Percentiles rank a stretch among this genome's conserved stretches.
Evolutionary conservation across 257 asterid genomes (phyloP).

Genomic region (Ilex asprella): DNA sequence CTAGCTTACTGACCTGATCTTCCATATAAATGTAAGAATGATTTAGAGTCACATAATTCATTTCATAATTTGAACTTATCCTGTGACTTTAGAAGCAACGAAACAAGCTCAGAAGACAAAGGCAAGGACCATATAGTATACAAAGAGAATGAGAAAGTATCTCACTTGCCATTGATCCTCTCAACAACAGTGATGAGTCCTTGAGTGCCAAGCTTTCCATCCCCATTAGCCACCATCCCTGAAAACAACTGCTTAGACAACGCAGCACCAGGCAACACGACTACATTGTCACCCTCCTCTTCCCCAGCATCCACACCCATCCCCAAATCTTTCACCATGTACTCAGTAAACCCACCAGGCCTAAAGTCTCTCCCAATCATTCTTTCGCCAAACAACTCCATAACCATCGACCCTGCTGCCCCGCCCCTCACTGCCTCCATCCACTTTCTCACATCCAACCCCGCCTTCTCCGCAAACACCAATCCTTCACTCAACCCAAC

Average conservation of each 20-base stretch:
- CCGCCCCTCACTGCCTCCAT: conserved; percentile 79
- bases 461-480: conserved; percentile 71
- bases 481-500: conserved; percentile 83
- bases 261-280: conserved; percentile 82
- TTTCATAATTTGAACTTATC: no score
- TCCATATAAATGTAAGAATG: no score
- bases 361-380: conserved; percentile 66
- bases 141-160: background rate
- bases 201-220: conserved; percentile 70
- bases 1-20: no score
- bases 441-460: conserved; percentile 53
- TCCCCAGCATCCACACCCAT: conserved; percentile 60
- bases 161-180: conserved; percentile 53
- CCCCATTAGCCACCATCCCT: conserved; percentile 83
- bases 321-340: conserved; percentile 92
- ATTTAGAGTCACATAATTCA: no score
- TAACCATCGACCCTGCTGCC: conserved; percentile 77
- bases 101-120: no score
- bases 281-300: conserved; percentile 34
- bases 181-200: conserved; percentile 67
- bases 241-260: conserved; percentile 68
- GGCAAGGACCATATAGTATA: no score
- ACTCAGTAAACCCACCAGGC: conserved; percentile 79
- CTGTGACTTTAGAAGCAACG: no score
- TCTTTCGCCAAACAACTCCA: conserved; percentile 82